These are phyloP conservation scores for Physcomitrium patens DNA, from an alignment of 225 moss, liverwort and hornwort species.

Conservation along the genomic window DNA sequence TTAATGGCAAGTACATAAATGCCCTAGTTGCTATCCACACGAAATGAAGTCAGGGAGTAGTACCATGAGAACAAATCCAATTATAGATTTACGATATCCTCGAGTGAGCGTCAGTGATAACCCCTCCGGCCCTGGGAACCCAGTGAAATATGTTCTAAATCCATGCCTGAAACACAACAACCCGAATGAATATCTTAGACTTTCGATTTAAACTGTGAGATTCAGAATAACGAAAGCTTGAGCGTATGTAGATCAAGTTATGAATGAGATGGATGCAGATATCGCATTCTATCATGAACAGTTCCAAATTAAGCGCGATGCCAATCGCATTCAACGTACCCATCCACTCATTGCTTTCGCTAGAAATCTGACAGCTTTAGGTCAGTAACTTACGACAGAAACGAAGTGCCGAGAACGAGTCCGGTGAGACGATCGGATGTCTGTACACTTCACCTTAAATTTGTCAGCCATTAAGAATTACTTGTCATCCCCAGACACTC, in stretches of 20 bases:
- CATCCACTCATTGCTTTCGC: slow-evolving; percentile 5
- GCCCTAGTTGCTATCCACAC: slow-evolving; percentile 4
- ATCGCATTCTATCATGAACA: slow-evolving; percentile 1
- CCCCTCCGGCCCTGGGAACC: slow-evolving; percentile 91
- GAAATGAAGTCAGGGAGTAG: slow-evolving; percentile 11
- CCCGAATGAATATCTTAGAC: slow-evolving; percentile 3
- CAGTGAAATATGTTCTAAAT: slow-evolving; percentile 95
- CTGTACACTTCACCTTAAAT: slow-evolving; percentile 50
- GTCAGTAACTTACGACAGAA: slow-evolving; percentile 68
- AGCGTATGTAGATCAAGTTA: slow-evolving; percentile 6
- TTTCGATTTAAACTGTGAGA: slow-evolving; percentile 6
- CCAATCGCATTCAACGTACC: background rate
- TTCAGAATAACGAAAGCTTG: background rate
- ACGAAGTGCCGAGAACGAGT: slow-evolving; percentile 72
- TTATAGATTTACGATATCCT: slow-evolving; percentile 91
- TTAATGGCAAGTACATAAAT: background rate
- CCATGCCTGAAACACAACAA: slow-evolving; percentile 72
- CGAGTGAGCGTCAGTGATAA: slow-evolving; percentile 95
- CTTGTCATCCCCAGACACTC: too few relatives aligned
- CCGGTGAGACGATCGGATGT: slow-evolving; percentile 96
- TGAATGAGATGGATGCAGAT: background rate
- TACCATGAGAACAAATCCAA: slow-evolving; percentile 99
- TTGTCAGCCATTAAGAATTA: slow-evolving; percentile 25
- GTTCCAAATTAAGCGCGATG: background rate
- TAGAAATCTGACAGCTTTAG: slow-evolving; percentile 8